A percentile compares a stretch with the other conserved stretches of the same genome.
Evolutionary conservation across 306 rosid genomes (phyloP).

Genomic region (Crataegus laevigata): DNA sequence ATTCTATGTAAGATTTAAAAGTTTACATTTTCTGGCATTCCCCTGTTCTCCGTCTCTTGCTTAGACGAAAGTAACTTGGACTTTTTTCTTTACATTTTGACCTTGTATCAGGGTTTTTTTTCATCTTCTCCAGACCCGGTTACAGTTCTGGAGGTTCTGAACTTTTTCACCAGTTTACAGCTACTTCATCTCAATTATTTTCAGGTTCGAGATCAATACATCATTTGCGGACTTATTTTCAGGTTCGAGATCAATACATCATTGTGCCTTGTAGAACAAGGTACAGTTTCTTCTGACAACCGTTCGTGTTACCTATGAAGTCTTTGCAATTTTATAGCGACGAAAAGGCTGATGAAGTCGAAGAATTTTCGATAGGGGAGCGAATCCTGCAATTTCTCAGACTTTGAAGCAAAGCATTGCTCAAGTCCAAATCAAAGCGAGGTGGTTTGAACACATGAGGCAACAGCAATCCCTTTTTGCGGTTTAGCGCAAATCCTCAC

Average conservation of each 20-base stretch:
- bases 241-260: slow-evolving; percentile 57
- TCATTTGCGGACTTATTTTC: slow-evolving; percentile 25
- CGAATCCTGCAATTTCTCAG: slow-evolving; percentile 35
- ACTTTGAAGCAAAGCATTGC: slow-evolving; percentile 45
- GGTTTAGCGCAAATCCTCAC: too few species aligned
- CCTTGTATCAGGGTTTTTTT: slow-evolving; percentile 34
- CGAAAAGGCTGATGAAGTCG: slow-evolving; percentile 47
- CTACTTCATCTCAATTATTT: neutral
- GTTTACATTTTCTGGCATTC: neutral
- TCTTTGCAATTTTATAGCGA: slow-evolving; percentile 39
- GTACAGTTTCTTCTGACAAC: neutral
- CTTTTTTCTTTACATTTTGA: neutral
- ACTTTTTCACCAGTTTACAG: slow-evolving; percentile 22
- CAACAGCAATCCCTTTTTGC: slow-evolving; percentile 30
- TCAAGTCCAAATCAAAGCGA: slow-evolving; percentile 50
- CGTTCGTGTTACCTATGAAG: neutral
- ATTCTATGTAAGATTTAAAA: slow-evolving; percentile 32
- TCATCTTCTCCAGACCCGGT: slow-evolving; percentile 51
- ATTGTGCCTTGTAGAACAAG: neutral
- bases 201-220: slow-evolving; percentile 56
- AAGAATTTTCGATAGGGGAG: slow-evolving; percentile 33
- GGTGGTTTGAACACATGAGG: slow-evolving; percentile 43
- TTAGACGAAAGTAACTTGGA: slow-evolving; percentile 30
- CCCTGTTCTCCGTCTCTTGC: neutral
- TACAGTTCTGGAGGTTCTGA: slow-evolving; percentile 38